phyloP scores from a whole-genome alignment of 78 protist species.

The Planoprotostelium fungivorum region DNA sequence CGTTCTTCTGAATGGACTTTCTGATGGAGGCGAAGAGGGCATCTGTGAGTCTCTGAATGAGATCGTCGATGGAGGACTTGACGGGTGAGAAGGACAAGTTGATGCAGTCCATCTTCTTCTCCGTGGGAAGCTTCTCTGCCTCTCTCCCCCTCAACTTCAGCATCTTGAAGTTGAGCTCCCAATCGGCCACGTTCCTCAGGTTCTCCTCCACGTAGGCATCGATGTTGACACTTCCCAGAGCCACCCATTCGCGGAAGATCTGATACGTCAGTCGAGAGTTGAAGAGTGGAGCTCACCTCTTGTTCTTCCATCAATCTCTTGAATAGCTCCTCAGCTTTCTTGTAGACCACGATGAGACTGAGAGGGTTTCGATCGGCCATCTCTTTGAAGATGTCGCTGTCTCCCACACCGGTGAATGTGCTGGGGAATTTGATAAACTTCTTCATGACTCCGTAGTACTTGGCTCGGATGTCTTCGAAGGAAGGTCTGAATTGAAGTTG shows the following conservation, averaged over 20 bases:
- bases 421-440: slow-evolving; percentile 61
- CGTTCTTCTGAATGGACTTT: not conserved
- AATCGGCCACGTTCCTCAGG: slow-evolving; percentile 23
- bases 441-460: slow-evolving; percentile 50
- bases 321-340: slow-evolving; percentile 51
- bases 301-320: not conserved
- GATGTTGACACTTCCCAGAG: slow-evolving; percentile 31
- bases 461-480: slow-evolving; percentile 56
- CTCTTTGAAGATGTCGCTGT: not conserved
- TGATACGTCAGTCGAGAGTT: not conserved
- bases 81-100: slow-evolving; percentile 33
- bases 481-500: slow-evolving; percentile 50
- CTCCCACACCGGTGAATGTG: slow-evolving; percentile 59
- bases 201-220: slow-evolving; percentile 8
- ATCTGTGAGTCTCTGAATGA: slow-evolving; percentile 17
- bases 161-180: slow-evolving; percentile 60
- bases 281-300: not conserved
- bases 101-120: slow-evolving; percentile 54
- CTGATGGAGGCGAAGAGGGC: slow-evolving; percentile 28
- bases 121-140: slow-evolving; percentile 43
- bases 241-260: slow-evolving; percentile 35
- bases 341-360: slow-evolving; percentile 23
- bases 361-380: slow-evolving; percentile 54
- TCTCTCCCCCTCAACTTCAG: slow-evolving; percentile 40
- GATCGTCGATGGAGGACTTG: slow-evolving; percentile 51